Conservation (phyloP, 345 rosid genomes). For the Brassica nigra region DNA sequence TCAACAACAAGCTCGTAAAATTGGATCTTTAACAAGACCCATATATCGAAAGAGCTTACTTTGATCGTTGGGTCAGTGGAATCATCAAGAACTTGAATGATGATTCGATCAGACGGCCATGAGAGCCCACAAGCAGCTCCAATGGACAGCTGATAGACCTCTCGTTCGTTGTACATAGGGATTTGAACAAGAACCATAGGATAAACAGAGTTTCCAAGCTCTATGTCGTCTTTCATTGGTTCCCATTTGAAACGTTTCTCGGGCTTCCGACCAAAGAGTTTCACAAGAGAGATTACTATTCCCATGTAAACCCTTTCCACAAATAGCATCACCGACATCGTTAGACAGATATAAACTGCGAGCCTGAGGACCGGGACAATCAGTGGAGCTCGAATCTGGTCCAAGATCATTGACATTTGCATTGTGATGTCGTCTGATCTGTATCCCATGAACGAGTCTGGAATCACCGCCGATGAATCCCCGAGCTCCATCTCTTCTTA, state of each 20-base stretch:
- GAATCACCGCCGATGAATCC: slow-evolving; percentile 46
- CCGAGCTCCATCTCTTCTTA: slow-evolving; percentile 28
- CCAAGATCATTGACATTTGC: slow-evolving; percentile 59
- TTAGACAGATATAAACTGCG: slow-evolving; percentile 62
- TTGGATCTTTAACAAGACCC: not conserved
- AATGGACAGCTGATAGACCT: slow-evolving; percentile 87
- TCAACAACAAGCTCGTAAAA: not conserved
- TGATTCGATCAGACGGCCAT: slow-evolving; percentile 94
- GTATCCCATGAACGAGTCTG: slow-evolving; percentile 53
- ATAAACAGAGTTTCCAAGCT: slow-evolving; percentile 77
- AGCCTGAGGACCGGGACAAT: slow-evolving; percentile 71
- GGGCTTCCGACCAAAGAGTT: slow-evolving; percentile 79
- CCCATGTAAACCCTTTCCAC: slow-evolving; percentile 89
- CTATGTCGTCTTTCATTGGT: slow-evolving; percentile 83
- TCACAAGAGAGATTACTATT: slow-evolving; percentile 62
- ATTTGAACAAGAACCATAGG: slow-evolving; percentile 94
- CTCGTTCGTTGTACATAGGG: slow-evolving; percentile 97
- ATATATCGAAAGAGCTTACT: slow-evolving; percentile 39
- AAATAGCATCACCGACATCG: slow-evolving; percentile 91
- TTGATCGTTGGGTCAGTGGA: slow-evolving; percentile 88
- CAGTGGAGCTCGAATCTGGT: slow-evolving; percentile 80
- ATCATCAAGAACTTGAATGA: slow-evolving; percentile 91
- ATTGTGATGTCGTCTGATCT: slow-evolving; percentile 51
- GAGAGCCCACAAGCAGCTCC: slow-evolving; percentile 98
- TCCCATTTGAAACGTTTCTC: slow-evolving; percentile 83